Evolutionary conservation across 1,284 basidiomycete species (phyloP), one percentile per base, ranked within the genome.

Genomic region (Pyrrhoderma noxium): DNA sequence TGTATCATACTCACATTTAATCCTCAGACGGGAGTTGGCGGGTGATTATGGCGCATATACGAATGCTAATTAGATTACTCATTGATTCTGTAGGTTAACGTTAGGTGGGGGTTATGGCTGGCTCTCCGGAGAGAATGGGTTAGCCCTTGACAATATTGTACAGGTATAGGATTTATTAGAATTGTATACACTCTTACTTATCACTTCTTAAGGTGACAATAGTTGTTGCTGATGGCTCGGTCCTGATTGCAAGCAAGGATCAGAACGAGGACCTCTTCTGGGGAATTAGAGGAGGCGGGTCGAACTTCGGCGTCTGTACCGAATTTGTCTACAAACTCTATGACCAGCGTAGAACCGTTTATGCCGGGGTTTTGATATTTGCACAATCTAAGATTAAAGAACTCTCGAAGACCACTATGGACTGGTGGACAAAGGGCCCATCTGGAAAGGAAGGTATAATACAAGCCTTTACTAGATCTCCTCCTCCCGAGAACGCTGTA

Each of bases 81-180:
- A 39, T 49, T 39, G 16, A 27, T 51, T 39, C 39, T 36, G 47
- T 47, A 76, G 77, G 3, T 67, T 80, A 11, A 67, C 68, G 18
- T 65, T 82, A 14, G 80, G 79, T 19, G 80, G 80, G 4, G 81
- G 81, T 2, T 79, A 70, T 58, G 81, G 81, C 3, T 80, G 65
- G 67, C 67, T 80, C 4, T 72, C 68, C 18, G 67, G 71, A 3
- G 59, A 68, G 21, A 68, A 79, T 60, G 81, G 80, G 0, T 66
- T 81, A 19, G 67, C 66, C 0, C 65, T 81, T 50, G 81, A 83
- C 59, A 78, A 79, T 55, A 66, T 82, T 23, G 64, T 73, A 9
- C 64, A 74, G 59, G 76, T 74, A 44, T 21, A 43, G 13, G 49
- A 37, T 36, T 42, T 39, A 18, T 22, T 43, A 23, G 7, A 37